A percentile compares a stretch with the other conserved stretches of the same genome.
Conservation (phyloP, 2,329 filamentous ascomycete species). For the Sporothrix pseudoabietina region DNA sequence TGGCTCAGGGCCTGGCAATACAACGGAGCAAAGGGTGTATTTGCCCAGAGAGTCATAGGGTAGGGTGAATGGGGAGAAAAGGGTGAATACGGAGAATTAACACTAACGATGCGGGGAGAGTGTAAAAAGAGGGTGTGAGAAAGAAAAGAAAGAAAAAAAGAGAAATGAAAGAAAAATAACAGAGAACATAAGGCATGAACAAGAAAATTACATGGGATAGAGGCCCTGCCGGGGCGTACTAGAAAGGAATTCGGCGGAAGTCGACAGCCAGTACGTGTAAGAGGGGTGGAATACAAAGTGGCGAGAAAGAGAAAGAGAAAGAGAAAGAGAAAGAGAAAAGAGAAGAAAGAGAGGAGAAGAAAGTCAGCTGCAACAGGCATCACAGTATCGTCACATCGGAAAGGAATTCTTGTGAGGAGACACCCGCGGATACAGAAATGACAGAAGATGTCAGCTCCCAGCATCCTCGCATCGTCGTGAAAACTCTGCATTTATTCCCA, state of each 20-base stretch:
- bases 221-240: not conserved
- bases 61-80: slow-evolving; percentile 21
- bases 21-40: not conserved
- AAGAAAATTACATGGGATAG: slow-evolving; percentile 1
- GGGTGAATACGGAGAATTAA: slow-evolving; percentile 12
- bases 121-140: not conserved
- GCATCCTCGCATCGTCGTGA: not conserved
- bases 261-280: not conserved
- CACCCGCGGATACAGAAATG: not conserved
- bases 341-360: not conserved
- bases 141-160: not conserved
- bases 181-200: not conserved
- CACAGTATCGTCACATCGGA: slow-evolving; percentile 1
- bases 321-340: no score
- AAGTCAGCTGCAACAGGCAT: not conserved
- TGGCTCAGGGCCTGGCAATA: not conserved
- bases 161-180: not conserved
- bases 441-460: not conserved
- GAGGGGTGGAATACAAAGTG: not conserved
- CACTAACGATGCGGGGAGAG: not conserved
- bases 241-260: not conserved
- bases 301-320: not conserved
- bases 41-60: not conserved
- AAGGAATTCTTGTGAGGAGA: not conserved
- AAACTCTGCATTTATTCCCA: slow-evolving; percentile 12